Conservation (phyloP, 2,329 filamentous ascomycete species). For the Curvularia lunata region DNA sequence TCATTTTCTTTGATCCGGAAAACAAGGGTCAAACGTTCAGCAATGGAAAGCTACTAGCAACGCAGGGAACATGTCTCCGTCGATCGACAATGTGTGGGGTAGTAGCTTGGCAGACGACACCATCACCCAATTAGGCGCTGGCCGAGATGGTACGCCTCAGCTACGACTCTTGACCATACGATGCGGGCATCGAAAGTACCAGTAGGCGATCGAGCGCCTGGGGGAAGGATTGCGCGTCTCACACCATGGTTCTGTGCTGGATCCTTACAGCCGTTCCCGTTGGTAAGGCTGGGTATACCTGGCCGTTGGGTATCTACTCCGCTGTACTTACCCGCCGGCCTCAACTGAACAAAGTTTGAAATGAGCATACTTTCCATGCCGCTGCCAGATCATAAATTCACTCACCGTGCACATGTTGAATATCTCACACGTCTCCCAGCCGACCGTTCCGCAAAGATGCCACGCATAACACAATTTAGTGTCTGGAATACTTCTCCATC, state of each 20-base stretch:
- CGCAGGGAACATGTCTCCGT: neutral
- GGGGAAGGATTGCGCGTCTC: constrained; percentile 28
- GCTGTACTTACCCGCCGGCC: neutral
- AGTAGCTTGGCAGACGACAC: constrained; percentile 40
- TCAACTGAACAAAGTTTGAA: neutral
- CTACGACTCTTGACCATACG: constrained; percentile 24
- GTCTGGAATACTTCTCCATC: neutral
- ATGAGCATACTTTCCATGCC: neutral
- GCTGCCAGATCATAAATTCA: neutral
- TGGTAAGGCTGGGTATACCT: neutral
- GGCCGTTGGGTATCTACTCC: neutral
- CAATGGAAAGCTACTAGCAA: neutral
- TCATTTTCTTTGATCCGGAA: neutral
- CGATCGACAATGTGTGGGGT: constrained; percentile 41
- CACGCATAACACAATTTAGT: neutral
- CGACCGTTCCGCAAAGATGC: neutral
- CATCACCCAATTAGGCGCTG: constrained; percentile 29
- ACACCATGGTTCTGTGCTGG: neutral
- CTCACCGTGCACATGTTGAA: neutral
- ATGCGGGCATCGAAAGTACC: constrained; percentile 30
- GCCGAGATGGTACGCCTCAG: constrained; percentile 16
- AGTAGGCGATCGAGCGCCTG: constrained; percentile 25
- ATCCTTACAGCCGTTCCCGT: neutral
- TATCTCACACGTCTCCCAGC: neutral
- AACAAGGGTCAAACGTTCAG: neutral